These are phyloP conservation scores for Anthostomella pinea DNA, from an alignment of 2,329 filamentous ascomycete species.

Conservation along the genomic window DNA sequence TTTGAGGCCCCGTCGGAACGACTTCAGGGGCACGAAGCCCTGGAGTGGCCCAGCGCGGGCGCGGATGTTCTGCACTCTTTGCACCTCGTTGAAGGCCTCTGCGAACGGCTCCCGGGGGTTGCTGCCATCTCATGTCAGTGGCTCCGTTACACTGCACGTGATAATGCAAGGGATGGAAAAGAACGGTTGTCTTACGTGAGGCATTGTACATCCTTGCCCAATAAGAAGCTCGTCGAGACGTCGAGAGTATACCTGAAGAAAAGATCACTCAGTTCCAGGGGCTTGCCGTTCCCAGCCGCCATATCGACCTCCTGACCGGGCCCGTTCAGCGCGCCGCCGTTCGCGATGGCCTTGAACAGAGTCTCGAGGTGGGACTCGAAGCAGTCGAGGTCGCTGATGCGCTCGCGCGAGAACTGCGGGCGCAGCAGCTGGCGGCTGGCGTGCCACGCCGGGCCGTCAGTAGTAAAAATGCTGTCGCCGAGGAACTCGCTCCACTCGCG, in stretches of 20 bases:
- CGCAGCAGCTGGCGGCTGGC: constrained; percentile 76
- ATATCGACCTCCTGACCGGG: constrained; percentile 63
- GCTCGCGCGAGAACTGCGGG: constrained; percentile 83
- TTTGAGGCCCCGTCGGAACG: constrained; percentile 62
- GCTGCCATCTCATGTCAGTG: constrained; percentile 28
- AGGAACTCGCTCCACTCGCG: constrained; percentile 72
- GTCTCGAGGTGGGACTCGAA: constrained; percentile 77
- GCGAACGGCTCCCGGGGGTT: constrained; percentile 67
- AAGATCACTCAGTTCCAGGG: constrained; percentile 70
- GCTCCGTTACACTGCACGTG: not conserved
- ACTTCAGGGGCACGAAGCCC: constrained; percentile 58
- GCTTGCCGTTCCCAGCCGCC: constrained; percentile 57
- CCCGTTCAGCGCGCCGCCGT: constrained; percentile 55
- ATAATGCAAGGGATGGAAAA: not conserved
- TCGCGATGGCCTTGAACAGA: constrained; percentile 66
- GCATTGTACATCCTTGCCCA: constrained; percentile 70
- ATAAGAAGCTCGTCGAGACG: constrained; percentile 80
- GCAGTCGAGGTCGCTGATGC: constrained; percentile 75
- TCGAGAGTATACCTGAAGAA: constrained; percentile 87
- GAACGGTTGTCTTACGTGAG: constrained; percentile 41
- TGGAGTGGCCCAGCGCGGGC: constrained; percentile 63
- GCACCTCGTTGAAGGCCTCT: constrained; percentile 77
- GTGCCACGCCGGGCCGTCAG: constrained; percentile 78
- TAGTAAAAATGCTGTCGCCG: constrained; percentile 74
- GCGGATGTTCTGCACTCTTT: constrained; percentile 68